These are phyloP conservation scores for Candida boleticola DNA, from an alignment of 805 yeast species.

Conservation along the genomic window DNA sequence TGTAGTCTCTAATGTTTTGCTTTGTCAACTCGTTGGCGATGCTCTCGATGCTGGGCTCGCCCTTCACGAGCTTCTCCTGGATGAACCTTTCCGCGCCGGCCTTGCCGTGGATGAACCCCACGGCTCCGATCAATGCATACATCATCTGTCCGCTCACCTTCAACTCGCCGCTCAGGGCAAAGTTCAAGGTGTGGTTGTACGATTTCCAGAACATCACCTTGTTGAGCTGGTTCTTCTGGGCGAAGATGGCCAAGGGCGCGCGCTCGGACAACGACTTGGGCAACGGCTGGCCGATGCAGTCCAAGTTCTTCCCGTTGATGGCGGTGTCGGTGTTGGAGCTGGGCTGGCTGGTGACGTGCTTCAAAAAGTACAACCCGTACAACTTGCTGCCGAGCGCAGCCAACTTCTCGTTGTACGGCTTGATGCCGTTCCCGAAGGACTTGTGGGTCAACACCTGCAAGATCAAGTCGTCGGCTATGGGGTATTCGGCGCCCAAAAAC, in stretches of 20 bases:
- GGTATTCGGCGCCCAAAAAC: slow-evolving; percentile 47
- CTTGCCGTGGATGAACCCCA: slow-evolving; percentile 61
- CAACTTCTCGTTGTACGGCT: slow-evolving; percentile 87
- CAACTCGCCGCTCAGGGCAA: slow-evolving; percentile 54
- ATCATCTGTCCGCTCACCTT: slow-evolving; percentile 53
- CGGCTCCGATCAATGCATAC: slow-evolving; percentile 67
- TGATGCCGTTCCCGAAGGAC: slow-evolving; percentile 87
- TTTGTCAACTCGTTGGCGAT: slow-evolving; percentile 27
- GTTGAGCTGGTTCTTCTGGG: slow-evolving; percentile 47
- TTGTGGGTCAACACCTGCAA: slow-evolving; percentile 89
- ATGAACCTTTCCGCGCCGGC: slow-evolving; percentile 57
- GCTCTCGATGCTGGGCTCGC: slow-evolving; percentile 27
- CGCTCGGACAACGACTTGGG: slow-evolving; percentile 54
- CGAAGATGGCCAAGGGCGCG: slow-evolving; percentile 49
- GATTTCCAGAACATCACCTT: slow-evolving; percentile 66
- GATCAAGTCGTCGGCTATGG: slow-evolving; percentile 58
- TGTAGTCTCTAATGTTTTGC: slow-evolving; percentile 1
- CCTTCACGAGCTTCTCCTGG: slow-evolving; percentile 44
- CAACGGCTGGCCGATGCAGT: slow-evolving; percentile 55
- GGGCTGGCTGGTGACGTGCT: slow-evolving; percentile 34
- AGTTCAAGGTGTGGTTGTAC: slow-evolving; percentile 45
- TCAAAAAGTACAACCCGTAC: slow-evolving; percentile 49
- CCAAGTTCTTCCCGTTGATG: slow-evolving; percentile 52
- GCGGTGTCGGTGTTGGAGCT: slow-evolving; percentile 28
- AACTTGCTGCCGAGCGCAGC: slow-evolving; percentile 68